These are phyloP conservation scores for Parsonsia alboflavescens DNA, from an alignment of 257 asterid species.

Conservation along the genomic window DNA sequence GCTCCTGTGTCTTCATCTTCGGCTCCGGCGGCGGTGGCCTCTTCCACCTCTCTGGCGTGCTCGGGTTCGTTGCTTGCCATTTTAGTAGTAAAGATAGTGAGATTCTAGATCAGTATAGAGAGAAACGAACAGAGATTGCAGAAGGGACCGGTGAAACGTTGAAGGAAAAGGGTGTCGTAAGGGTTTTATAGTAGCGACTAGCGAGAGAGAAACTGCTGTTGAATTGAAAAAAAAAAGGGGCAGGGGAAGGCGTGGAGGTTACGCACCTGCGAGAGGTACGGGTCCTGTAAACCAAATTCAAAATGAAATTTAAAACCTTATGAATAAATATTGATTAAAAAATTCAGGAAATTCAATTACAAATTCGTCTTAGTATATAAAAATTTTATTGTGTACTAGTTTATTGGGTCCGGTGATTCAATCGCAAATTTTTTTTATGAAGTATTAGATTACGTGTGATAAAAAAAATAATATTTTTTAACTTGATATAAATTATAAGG, in stretches of 20 bases:
- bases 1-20: conserved; percentile 73
- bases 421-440: too few relatives aligned
- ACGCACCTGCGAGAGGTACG: not conserved
- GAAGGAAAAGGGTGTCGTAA: not conserved
- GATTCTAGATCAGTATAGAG: not conserved
- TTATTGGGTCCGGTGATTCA: too few relatives aligned
- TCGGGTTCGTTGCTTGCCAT: conserved; percentile 43
- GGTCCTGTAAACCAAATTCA: not conserved
- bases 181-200: conserved; percentile 3
- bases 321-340: too few relatives aligned
- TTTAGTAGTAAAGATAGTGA: not conserved
- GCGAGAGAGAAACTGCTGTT: too few relatives aligned
- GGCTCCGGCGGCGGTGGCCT: conserved; percentile 32
- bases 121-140: not conserved
- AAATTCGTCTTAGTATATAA: too few relatives aligned
- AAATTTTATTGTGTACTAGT: too few relatives aligned
- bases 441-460: too few relatives aligned
- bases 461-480: too few relatives aligned
- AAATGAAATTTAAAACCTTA: not conserved
- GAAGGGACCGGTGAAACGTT: not conserved
- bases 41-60: conserved; percentile 39
- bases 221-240: too few relatives aligned
- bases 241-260: conserved; percentile 2
- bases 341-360: too few relatives aligned
- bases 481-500: too few relatives aligned